A percentile compares a stretch with the other conserved stretches of the same genome.
Evolutionary conservation across 2,329 filamentous ascomycete genomes (phyloP).

Genomic region (Dactylellina haptotyla): DNA sequence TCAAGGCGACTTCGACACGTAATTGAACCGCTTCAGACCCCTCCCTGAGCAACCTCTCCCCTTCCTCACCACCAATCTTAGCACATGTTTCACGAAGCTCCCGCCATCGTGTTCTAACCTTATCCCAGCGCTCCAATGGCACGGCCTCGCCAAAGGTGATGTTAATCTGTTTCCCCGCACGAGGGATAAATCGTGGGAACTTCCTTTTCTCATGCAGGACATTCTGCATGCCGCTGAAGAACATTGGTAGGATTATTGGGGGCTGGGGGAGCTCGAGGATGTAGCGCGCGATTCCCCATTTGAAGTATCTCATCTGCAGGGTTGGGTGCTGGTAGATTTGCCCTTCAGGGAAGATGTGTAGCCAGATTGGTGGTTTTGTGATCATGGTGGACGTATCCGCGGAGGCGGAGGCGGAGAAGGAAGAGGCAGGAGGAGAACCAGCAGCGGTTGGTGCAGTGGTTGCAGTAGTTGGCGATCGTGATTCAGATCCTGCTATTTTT

Average conservation of each 20-base stretch:
- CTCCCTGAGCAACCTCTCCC: constrained; percentile 65
- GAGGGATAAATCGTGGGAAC: constrained; percentile 83
- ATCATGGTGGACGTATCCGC: constrained; percentile 60
- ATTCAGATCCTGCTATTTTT: constrained; percentile 63
- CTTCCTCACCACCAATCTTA: constrained; percentile 61
- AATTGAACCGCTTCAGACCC: constrained; percentile 79
- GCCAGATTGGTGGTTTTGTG: constrained; percentile 77
- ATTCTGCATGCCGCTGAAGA: constrained; percentile 87
- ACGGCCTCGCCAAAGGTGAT: constrained; percentile 83
- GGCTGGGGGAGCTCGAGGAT: constrained; percentile 89
- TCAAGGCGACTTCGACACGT: constrained; percentile 80
- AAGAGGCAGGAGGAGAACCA: no score
- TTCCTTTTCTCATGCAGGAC: constrained; percentile 85
- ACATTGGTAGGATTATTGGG: constrained; percentile 91
- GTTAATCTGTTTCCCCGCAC: constrained; percentile 74
- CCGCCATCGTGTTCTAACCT: constrained; percentile 78
- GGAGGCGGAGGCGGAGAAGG: no score
- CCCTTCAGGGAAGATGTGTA: constrained; percentile 96
- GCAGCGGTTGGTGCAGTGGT: constrained; percentile 73
- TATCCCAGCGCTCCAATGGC: constrained; percentile 76
- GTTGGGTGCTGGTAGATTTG: constrained; percentile 87
- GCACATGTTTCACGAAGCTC: constrained; percentile 70
- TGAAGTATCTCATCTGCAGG: constrained; percentile 91
- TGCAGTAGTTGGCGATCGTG: constrained; percentile 65
- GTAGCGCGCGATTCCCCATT: constrained; percentile 92